phyloP scores from a whole-genome alignment of 257 asterid species.

The Nicotiana obtusifolia region DNA sequence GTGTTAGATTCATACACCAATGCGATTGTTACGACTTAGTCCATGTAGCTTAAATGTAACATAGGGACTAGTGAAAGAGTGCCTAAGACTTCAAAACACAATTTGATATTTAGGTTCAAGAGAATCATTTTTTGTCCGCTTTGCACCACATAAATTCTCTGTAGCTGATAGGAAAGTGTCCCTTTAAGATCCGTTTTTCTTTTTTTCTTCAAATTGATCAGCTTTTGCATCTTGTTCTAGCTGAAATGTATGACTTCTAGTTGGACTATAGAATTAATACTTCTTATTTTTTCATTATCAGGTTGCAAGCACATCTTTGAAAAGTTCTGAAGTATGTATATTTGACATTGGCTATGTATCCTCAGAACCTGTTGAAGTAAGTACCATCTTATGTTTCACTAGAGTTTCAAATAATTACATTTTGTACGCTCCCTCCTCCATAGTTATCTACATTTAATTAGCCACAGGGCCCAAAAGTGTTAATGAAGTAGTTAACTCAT shows the following conservation, averaged over 20 bases:
- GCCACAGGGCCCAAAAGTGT: neutral
- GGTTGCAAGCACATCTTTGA: constrained; percentile 80
- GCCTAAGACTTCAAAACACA: neutral
- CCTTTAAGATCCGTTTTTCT: neutral
- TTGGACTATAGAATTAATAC: neutral
- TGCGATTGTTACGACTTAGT: neutral
- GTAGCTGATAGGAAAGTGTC: neutral
- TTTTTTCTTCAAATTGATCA: neutral
- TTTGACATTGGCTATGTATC: constrained; percentile 81
- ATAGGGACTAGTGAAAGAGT: neutral
- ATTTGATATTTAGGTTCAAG: neutral
- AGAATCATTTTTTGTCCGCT: neutral
- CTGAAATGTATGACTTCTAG: neutral
- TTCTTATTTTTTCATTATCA: constrained; percentile 17
- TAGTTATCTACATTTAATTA: neutral
- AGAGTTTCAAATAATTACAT: constrained; percentile 8
- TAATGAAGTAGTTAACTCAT: neutral
- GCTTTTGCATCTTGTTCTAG: neutral
- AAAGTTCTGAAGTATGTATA: constrained; percentile 55
- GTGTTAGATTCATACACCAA: neutral
- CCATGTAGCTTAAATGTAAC: neutral
- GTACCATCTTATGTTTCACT: constrained; percentile 25
- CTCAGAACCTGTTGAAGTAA: constrained; percentile 74
- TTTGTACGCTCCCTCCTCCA: neutral
- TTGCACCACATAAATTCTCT: neutral